phyloP scores from a whole-genome alignment of 495 filamentous ascomycete genomes.

The Trichoderma asperelloides region DNA sequence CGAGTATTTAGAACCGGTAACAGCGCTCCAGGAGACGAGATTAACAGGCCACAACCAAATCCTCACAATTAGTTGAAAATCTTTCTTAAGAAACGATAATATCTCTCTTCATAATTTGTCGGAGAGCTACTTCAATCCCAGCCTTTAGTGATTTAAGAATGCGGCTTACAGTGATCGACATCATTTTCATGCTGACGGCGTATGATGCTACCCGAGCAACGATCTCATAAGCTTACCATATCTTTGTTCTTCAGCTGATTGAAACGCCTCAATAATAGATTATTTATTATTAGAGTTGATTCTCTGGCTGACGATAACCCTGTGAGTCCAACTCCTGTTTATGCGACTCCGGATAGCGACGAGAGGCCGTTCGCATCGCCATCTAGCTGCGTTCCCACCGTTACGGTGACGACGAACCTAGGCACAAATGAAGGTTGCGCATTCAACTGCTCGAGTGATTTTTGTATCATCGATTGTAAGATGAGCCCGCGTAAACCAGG shows the following conservation, averaged over 20 bases:
- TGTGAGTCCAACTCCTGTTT: too few relatives aligned
- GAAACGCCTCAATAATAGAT: background rate
- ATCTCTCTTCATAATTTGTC: background rate
- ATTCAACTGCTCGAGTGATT: background rate
- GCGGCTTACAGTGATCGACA: background rate
- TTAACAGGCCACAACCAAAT: background rate
- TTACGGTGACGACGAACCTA: background rate
- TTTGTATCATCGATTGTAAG: conserved; percentile 9
- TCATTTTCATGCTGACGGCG: background rate
- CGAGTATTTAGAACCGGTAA: background rate
- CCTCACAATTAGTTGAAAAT: background rate
- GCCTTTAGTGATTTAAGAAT: background rate
- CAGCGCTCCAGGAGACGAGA: background rate
- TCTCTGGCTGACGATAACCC: background rate
- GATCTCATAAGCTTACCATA: background rate
- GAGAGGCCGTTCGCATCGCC: background rate
- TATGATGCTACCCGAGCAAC: background rate
- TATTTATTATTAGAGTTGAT: background rate
- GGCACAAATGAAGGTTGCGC: background rate
- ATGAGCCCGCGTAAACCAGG: background rate
- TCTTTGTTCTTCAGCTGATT: background rate
- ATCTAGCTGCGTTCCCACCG: background rate
- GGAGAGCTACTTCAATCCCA: background rate
- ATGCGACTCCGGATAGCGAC: too few relatives aligned
- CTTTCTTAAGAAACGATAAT: too few relatives aligned